phyloP scores from a whole-genome alignment of 192 early-diverging fungal species.

The Coemansia sp. region DNA sequence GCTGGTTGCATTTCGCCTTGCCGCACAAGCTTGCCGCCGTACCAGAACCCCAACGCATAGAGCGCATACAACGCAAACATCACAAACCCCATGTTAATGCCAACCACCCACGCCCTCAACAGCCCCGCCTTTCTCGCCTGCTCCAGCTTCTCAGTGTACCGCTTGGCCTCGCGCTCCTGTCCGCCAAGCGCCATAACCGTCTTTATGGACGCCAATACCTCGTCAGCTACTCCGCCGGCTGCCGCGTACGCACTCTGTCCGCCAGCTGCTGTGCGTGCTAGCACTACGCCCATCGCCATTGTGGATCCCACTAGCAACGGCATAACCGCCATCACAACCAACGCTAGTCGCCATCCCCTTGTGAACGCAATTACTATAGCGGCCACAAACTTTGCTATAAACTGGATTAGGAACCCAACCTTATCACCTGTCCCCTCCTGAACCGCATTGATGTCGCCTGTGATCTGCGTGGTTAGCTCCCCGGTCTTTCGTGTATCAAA shows the following conservation, averaged over 20 bases:
- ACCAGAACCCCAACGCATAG: slow-evolving; percentile 85
- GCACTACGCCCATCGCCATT: slow-evolving; percentile 60
- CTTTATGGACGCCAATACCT: slow-evolving; percentile 78
- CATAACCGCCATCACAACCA: slow-evolving; percentile 77
- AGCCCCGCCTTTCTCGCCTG: slow-evolving; percentile 66
- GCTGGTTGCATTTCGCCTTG: slow-evolving; percentile 50
- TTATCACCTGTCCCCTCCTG: slow-evolving; percentile 92
- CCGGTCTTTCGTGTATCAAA: slow-evolving; percentile 80
- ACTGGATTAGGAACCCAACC: slow-evolving; percentile 69
- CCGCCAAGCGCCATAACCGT: slow-evolving; percentile 89
- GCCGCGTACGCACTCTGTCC: slow-evolving; percentile 74
- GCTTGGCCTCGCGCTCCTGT: slow-evolving; percentile 65
- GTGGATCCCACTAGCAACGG: slow-evolving; percentile 67
- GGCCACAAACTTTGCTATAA: slow-evolving; percentile 65
- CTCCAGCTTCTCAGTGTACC: slow-evolving; percentile 65
- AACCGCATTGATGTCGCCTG: slow-evolving; percentile 80
- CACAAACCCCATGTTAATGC: slow-evolving; percentile 70
- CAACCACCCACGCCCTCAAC: slow-evolving; percentile 62
- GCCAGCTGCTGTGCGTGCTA: slow-evolving; percentile 48
- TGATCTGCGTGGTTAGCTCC: slow-evolving; percentile 83
- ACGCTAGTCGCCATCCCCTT: slow-evolving; percentile 78
- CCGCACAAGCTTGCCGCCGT: slow-evolving; percentile 67
- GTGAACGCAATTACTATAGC: slow-evolving; percentile 79
- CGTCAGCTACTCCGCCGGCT: slow-evolving; percentile 84
- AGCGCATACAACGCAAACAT: slow-evolving; percentile 74